phyloP scores from a whole-genome alignment of 768 basidiomycete species.

The Tephrocybe rancida region DNA sequence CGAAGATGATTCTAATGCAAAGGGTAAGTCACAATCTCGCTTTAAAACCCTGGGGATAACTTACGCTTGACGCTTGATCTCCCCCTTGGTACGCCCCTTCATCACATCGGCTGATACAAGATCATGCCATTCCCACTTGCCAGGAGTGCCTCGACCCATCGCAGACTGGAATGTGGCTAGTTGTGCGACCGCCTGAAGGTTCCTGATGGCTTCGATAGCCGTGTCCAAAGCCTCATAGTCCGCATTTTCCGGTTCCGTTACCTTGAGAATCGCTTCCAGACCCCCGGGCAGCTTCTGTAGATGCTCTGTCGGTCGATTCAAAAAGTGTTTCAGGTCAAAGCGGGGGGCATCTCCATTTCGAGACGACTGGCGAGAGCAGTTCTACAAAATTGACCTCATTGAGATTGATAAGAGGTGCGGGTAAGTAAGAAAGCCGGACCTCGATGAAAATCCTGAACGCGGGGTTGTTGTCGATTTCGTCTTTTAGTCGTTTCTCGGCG shows the following conservation, averaged over 20 bases:
- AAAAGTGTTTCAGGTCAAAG: slow-evolving; percentile 75
- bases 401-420: background rate
- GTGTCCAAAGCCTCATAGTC: slow-evolving; percentile 84
- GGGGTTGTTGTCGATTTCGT: slow-evolving; percentile 80
- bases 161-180: slow-evolving; percentile 89
- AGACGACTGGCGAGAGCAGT: slow-evolving; percentile 41
- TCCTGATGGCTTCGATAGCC: slow-evolving; percentile 83
- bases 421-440: slow-evolving; percentile 43
- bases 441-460: slow-evolving; percentile 86
- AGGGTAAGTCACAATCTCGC: slow-evolving; percentile 15
- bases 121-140: slow-evolving; percentile 91
- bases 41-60: slow-evolving; percentile 26
- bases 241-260: slow-evolving; percentile 79
- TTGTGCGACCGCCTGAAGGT: slow-evolving; percentile 78
- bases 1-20: slow-evolving; percentile 77
- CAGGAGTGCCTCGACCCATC: slow-evolving; percentile 79
- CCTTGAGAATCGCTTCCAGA: slow-evolving; percentile 83
- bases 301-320: slow-evolving; percentile 80
- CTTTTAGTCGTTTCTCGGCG: slow-evolving; percentile 85
- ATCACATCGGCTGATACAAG: slow-evolving; percentile 72
- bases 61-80: slow-evolving; percentile 84
- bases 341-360: slow-evolving; percentile 41
- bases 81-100: slow-evolving; percentile 65
- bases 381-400: slow-evolving; percentile 25
- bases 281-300: slow-evolving; percentile 83